phyloP scores from a whole-genome alignment of 306 rosid genomes.

The Ammopiptanthus mongolicus region DNA sequence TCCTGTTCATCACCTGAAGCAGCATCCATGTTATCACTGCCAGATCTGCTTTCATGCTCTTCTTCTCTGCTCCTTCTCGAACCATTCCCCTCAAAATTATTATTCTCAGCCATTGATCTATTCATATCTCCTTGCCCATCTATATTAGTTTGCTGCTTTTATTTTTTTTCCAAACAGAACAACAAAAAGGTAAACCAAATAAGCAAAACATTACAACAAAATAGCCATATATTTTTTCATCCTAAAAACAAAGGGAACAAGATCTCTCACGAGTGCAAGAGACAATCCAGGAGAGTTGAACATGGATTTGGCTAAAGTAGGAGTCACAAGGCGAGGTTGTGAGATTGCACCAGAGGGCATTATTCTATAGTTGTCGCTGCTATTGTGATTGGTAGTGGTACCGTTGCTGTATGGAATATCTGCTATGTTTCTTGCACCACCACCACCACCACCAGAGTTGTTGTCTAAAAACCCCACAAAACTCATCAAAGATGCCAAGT shows the following conservation, averaged over 20 bases:
- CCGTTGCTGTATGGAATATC: conserved; percentile 53
- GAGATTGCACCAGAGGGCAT: conserved; percentile 71
- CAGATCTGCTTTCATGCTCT: conserved; percentile 95
- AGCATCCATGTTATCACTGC: conserved; percentile 89
- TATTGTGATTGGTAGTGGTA: conserved; percentile 3
- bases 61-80: conserved; percentile 79
- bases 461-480: conserved; percentile 82
- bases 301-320: conserved; percentile 82
- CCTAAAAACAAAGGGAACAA: background rate
- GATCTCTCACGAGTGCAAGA: conserved; percentile 71
- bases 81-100: conserved; percentile 39
- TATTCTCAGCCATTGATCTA: conserved; percentile 43
- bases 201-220: background rate
- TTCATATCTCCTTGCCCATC: conserved; percentile 71
- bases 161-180: background rate
- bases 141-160: conserved; percentile 54
- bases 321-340: conserved; percentile 69
- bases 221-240: background rate
- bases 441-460: conserved; percentile 60
- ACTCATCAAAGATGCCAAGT: conserved; percentile 73
- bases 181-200: background rate
- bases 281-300: conserved; percentile 90
- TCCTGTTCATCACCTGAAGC: conserved; percentile 90
- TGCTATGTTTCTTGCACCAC: conserved; percentile 42
- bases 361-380: conserved; percentile 34